These are phyloP conservation scores for Penicillium cataractarum DNA, from an alignment of 495 filamentous ascomycete species.

Conservation along the genomic window DNA sequence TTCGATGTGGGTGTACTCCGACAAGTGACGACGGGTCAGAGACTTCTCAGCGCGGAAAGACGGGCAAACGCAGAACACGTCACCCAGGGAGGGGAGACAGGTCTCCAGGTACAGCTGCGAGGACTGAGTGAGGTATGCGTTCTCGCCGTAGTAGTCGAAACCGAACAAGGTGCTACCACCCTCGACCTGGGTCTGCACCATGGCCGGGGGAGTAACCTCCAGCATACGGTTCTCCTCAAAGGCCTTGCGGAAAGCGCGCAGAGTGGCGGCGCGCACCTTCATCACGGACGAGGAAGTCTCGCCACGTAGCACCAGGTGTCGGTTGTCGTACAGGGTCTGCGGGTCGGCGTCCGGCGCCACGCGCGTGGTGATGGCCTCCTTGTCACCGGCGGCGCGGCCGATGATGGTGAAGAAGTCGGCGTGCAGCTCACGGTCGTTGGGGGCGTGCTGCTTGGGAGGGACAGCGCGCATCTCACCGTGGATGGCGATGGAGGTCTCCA, in stretches of 20 bases:
- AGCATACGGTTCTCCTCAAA: conserved; percentile 77
- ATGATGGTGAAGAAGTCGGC: conserved; percentile 92
- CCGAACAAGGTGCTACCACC: conserved; percentile 93
- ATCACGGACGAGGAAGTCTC: conserved; percentile 86
- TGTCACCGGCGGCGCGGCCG: conserved; percentile 81
- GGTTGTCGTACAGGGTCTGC: conserved; percentile 81
- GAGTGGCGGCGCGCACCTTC: conserved; percentile 84
- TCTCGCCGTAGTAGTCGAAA: conserved; percentile 92
- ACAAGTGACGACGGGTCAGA: conserved; percentile 89
- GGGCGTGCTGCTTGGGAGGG: conserved; percentile 76
- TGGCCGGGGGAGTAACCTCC: conserved; percentile 90
- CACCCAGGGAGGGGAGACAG: conserved; percentile 83
- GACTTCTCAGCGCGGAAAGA: conserved; percentile 98
- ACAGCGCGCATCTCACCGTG: conserved; percentile 88
- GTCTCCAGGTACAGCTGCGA: conserved; percentile 99
- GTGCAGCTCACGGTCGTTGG: conserved; percentile 87
- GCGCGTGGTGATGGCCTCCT: conserved; percentile 92
- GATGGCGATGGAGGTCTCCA: conserved; percentile 85
- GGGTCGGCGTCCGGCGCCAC: conserved; percentile 80
- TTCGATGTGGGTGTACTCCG: conserved; percentile 97
- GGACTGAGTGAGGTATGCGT: conserved; percentile 93
- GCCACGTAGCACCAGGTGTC: conserved; percentile 89
- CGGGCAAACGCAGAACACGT: conserved; percentile 97
- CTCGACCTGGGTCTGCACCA: conserved; percentile 99
- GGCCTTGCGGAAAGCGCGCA: conserved; percentile 79